Conservation (phyloP, 345 rosid species). For the Luvunga scandens region DNA sequence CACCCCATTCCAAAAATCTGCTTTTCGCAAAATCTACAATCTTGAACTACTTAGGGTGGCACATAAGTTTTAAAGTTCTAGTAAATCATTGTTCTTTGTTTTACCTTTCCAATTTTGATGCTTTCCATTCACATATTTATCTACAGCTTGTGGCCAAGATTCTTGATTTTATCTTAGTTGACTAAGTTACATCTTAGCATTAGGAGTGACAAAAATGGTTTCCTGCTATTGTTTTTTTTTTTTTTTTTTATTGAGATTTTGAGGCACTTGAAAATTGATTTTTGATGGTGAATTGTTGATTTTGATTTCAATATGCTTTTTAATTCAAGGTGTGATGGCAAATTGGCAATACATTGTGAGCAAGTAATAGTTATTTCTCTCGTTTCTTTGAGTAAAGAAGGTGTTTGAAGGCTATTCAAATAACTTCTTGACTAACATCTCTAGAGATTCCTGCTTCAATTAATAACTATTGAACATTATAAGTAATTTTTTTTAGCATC, state of each 20-base stretch:
- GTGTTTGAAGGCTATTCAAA: background rate
- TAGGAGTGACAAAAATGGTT: background rate
- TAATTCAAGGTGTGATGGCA: background rate
- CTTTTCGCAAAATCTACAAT: background rate
- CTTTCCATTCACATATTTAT: background rate
- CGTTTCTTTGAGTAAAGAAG: background rate
- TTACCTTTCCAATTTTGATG: background rate
- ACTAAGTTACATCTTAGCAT: background rate
- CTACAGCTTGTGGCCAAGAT: background rate
- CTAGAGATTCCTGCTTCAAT: background rate
- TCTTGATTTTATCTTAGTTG: background rate
- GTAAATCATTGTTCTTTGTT: background rate
- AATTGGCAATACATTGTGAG: background rate
- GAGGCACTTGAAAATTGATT: background rate
- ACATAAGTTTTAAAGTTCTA: background rate
- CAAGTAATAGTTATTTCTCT: background rate
- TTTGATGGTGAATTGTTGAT: background rate
- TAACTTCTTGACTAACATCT: background rate
- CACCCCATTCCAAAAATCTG: background rate
- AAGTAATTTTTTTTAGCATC: background rate
- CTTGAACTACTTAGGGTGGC: background rate
- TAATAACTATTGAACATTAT: background rate
- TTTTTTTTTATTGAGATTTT: background rate
- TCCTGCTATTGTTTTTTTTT: background rate
- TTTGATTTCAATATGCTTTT: background rate